Evolutionary conservation across 305 asterid species (phyloP).

Genomic region (Fraxinus baroniana): DNA sequence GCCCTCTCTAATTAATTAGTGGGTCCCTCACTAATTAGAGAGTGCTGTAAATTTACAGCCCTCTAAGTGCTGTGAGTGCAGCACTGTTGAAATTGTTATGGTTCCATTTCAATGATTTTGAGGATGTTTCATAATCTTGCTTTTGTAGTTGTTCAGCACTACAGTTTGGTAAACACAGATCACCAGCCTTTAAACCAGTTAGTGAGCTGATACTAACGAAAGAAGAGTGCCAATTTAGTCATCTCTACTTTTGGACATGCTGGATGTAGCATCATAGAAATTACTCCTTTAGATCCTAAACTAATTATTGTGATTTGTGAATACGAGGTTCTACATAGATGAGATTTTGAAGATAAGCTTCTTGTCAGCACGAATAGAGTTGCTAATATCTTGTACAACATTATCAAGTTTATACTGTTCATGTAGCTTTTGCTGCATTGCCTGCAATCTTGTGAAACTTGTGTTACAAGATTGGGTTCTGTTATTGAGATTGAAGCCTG

Average conservation of each 20-base stretch:
- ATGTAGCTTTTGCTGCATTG: background rate
- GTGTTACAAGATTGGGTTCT: background rate
- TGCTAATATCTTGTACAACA: background rate
- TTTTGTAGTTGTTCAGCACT: background rate
- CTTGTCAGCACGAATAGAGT: background rate
- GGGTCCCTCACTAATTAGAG: no score
- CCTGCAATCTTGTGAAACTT: background rate
- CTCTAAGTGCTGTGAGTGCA: no score
- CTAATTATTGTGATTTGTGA: background rate
- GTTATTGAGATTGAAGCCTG: background rate
- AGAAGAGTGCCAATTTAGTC: background rate
- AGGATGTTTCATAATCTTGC: background rate
- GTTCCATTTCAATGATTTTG: background rate
- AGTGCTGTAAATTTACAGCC: no score
- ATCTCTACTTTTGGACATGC: background rate
- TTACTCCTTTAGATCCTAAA: background rate
- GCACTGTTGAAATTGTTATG: background rate
- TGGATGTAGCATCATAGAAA: constrained; percentile 2
- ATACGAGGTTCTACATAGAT: background rate
- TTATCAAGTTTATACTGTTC: background rate
- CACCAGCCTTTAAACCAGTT: background rate
- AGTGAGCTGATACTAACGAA: constrained; percentile 14
- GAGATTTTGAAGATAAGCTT: background rate
- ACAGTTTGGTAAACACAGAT: background rate
- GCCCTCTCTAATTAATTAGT: no score